Evolutionary conservation across 169 alveolate genomes (phyloP), one percentile per base, ranked within the genome.

Genomic region (Sarcocystis neurona): DNA sequence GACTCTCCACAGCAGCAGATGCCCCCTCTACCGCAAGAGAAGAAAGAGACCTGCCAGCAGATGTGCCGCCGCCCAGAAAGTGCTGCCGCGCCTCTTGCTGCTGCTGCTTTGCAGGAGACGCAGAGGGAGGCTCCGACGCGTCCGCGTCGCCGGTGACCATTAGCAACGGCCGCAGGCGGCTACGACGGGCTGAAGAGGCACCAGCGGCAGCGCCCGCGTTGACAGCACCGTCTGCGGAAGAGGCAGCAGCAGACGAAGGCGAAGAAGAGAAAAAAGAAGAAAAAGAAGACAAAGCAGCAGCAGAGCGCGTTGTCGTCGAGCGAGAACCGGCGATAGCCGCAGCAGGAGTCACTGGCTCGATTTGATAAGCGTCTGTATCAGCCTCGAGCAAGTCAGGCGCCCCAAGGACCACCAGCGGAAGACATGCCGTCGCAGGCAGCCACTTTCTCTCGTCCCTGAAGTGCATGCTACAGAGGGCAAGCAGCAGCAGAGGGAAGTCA

Each of bases 381-480:
- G n/a, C n/a, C n/a, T n/a, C n/a, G n/a, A n/a, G n/a, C 15, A 72
- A 32, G 27, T 34, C 32, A 0, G 82, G 82, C 6, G 82, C 82
- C 10, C 82, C 82, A 18, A 72, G 32, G 56, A 72, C 82, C 20
- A 72, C 56, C 37, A 72, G 82, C 0, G 82, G 82, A 6, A 72
- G 58, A 32, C 82, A 39, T n/a, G 82, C 18, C 56, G 27, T 37
- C 34, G n/a, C 32, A 0, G 82, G 82, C 82, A 10, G 82, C 82
- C 82, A 72, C 43, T 18, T 15, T 30, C 18, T 18, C 43, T 72
- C 82, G 56, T 39, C 53, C 27, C 41, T 72, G 56, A 72, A 72
- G 56, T 72, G 82, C 82, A 72, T 10, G 15, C 82, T 72, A 53
- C 8, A 68, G 4, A 37, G 41, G 6, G 41, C 82, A 39, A 4